phyloP scores from a whole-genome alignment of 345 rosid genomes.

The Bretschneidera sinensis region DNA sequence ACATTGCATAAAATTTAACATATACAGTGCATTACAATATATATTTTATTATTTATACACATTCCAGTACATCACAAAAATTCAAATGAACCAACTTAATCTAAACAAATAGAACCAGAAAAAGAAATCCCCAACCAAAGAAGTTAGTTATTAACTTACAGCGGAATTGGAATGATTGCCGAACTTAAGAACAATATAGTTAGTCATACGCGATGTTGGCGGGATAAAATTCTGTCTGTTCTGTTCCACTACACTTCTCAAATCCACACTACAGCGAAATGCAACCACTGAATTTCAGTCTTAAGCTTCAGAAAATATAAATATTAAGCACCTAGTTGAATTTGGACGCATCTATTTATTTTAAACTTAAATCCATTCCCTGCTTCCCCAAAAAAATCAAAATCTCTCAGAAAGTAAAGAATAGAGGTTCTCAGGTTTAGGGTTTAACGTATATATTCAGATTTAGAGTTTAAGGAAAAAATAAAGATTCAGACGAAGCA shows the following conservation, averaged over 20 bases:
- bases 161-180: conserved; percentile 47
- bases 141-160: conserved; percentile 54
- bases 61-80: neutral
- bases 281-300: too few species aligned
- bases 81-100: neutral
- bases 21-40: neutral
- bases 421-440: neutral
- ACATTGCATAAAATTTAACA: neutral
- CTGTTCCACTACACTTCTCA: conserved; percentile 76
- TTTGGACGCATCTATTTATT: neutral
- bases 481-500: too few species aligned
- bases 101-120: neutral
- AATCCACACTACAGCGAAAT: conserved; percentile 60
- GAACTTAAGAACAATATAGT: conserved; percentile 74
- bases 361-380: too few species aligned
- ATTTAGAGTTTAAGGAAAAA: too few species aligned
- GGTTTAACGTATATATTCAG: too few species aligned
- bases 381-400: too few species aligned
- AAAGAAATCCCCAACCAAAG: neutral
- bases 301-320: too few species aligned
- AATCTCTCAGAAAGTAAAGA: too few species aligned
- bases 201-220: conserved; percentile 85
- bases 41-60: neutral
- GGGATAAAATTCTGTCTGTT: conserved; percentile 81
- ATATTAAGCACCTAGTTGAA: neutral